These are phyloP conservation scores for Linnemannia hyalina DNA, from an alignment of 192 early-diverging fungal genomes.

Conservation along the genomic window DNA sequence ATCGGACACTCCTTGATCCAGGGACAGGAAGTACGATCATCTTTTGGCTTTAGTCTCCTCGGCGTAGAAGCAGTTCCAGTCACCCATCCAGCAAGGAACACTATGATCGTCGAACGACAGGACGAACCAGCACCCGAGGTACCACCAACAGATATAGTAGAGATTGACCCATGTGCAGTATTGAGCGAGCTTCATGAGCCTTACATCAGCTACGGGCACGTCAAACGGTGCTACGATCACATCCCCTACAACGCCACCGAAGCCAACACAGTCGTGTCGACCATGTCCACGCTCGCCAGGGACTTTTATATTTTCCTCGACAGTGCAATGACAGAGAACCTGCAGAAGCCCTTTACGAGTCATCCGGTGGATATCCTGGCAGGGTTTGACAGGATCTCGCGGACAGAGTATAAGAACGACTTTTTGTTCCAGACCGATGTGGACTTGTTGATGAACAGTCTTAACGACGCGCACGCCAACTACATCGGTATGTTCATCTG, in stretches of 20 bases:
- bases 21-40: not conserved
- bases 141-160: not conserved
- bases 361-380: conserved; percentile 29
- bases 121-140: not conserved
- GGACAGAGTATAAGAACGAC: conserved; percentile 15
- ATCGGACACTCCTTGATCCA: not conserved
- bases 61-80: not conserved
- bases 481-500: conserved; percentile 33
- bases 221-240: conserved; percentile 27
- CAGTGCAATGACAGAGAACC: conserved; percentile 21
- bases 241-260: conserved; percentile 36
- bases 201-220: conserved; percentile 16
- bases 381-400: conserved; percentile 22
- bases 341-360: conserved; percentile 41
- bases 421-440: conserved; percentile 38
- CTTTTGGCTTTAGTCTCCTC: not conserved
- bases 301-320: conserved; percentile 55
- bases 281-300: conserved; percentile 27
- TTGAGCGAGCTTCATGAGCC: conserved; percentile 19
- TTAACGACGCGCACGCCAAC: conserved; percentile 53
- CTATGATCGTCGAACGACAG: not conserved
- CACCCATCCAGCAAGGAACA: no score
- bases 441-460: conserved; percentile 20
- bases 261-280: conserved; percentile 27
- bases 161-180: conserved; percentile 24